Percentiles rank a stretch among this genome's conserved stretches.
phyloP scores from a whole-genome alignment of 768 basidiomycete genomes.

The Termitomyces sp. region DNA sequence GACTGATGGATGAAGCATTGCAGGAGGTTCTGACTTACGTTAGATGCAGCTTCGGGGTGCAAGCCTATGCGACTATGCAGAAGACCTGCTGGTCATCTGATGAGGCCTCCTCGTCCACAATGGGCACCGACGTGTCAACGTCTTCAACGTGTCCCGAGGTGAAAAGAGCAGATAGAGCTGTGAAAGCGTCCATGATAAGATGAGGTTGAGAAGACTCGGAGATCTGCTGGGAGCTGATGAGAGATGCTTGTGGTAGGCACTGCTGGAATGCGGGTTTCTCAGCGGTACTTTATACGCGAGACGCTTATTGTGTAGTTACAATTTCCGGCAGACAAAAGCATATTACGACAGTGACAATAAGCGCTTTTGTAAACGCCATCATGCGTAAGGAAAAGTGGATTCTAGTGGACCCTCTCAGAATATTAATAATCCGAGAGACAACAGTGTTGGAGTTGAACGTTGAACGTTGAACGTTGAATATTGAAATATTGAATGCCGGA shows the following conservation, averaged over 20 bases:
- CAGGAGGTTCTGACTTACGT: too few species aligned
- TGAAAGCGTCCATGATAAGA: too few species aligned
- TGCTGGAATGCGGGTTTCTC: background rate
- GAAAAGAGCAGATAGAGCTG: too few species aligned
- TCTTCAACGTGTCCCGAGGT: too few species aligned
- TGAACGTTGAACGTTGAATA: too few species aligned
- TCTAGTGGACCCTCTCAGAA: background rate
- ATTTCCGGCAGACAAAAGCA: background rate
- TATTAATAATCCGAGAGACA: background rate
- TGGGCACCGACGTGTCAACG: too few species aligned
- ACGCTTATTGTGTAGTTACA: background rate
- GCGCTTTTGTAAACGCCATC: background rate
- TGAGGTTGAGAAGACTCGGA: background rate
- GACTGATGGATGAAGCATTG: too few species aligned
- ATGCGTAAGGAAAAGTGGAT: background rate
- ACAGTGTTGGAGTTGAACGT: background rate
- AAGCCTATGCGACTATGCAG: too few species aligned
- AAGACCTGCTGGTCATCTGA: too few species aligned
- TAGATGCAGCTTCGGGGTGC: too few species aligned
- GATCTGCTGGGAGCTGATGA: background rate
- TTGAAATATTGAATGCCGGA: too few species aligned
- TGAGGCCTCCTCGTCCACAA: too few species aligned
- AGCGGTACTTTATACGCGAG: background rate
- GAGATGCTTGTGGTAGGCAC: background rate
- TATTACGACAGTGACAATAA: background rate